Base-by-base conservation (phyloP, 352 stramenopile genomes). In the Phytophthora megakarya region DNA sequence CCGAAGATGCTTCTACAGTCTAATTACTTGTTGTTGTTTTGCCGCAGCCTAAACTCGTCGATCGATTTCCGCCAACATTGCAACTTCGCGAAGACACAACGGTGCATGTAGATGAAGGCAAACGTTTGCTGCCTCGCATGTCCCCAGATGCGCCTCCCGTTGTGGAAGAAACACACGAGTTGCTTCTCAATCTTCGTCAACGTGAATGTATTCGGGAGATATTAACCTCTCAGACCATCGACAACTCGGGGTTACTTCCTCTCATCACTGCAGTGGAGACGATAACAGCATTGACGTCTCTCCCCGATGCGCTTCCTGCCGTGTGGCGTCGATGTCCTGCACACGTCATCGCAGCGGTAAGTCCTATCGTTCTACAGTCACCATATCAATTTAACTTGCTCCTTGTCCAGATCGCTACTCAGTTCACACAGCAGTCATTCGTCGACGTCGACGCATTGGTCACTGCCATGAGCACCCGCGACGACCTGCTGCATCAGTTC, bases 71-170 rank as follows among this genome's bases (percentile, higher is more conserved):
- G 11, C 48, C 67, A 30, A 88, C 76, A 8, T 30, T 67, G n/a
- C 79, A 90, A 21, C 61, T 91, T 16, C 55, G 67, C 45, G 67
- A 87, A 60, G 85, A 93, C 53, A 88, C 78, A 12, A 40, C 78
- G 16, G 76, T 88, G 13, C 56, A 38, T 1, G 58, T 92, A 10
- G 56, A 90, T 57, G 21, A 19, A 25, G 32, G 50, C 3, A 57
- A 30, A 44, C 78, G 83, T 0, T 73, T 93, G 26, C 33, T 89
- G 3, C 55, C 65, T 12, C 65, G 33, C 18, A 22, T 60, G 23
- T 39, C 61, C 0, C 50, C 76, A 15, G 72, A 83, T 33, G 62
- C 69, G 5, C 67, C 74, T 2, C 80, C 78, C 0, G 46, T 70
- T 39, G 51, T 90, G 22, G 81, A 90, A 66, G 59, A 73, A 46